A percentile compares a stretch with the other conserved stretches of the same genome.
Conservation (phyloP, 139 green algal species). For the Picochlorum costavermella region DNA sequence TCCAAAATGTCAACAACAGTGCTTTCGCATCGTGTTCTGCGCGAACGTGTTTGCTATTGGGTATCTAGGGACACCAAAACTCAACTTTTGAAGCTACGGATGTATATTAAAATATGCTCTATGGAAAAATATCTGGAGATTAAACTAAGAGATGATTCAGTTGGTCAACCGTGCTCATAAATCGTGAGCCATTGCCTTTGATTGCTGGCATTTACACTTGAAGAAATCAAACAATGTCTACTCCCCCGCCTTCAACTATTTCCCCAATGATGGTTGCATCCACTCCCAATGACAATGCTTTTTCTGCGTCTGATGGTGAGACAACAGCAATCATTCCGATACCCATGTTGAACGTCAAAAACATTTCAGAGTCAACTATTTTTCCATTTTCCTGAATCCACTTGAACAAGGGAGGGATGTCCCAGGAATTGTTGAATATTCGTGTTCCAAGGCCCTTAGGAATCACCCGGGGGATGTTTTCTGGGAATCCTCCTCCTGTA, state of each 20-base stretch:
- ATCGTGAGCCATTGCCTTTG: too few relatives aligned
- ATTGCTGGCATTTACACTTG: not conserved
- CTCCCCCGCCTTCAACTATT: conserved; percentile 33
- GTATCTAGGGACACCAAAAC: too few relatives aligned
- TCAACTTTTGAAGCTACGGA: too few relatives aligned
- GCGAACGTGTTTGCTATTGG: too few relatives aligned
- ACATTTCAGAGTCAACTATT: conserved; percentile 84
- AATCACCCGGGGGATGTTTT: conserved; percentile 94
- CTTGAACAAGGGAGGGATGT: conserved; percentile 55
- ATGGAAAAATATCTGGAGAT: too few relatives aligned
- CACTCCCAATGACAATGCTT: conserved; percentile 15
- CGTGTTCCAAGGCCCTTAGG: conserved; percentile 69
- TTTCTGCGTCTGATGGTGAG: conserved; percentile 34
- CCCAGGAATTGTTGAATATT: conserved; percentile 58
- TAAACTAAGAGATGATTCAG: too few relatives aligned
- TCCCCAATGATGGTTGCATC: conserved; percentile 32
- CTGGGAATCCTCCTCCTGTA: conserved; percentile 93
- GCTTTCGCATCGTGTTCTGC: too few relatives aligned
- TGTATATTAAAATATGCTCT: too few relatives aligned
- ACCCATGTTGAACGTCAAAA: conserved; percentile 97
- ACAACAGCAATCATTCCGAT: conserved; percentile 89
- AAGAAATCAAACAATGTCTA: conserved; percentile 26
- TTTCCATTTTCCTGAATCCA: conserved; percentile 74
- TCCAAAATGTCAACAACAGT: too few relatives aligned
- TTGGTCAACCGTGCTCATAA: too few relatives aligned